phyloP scores from a whole-genome alignment of 305 asterid genomes.

The Fraxinus ornus region DNA sequence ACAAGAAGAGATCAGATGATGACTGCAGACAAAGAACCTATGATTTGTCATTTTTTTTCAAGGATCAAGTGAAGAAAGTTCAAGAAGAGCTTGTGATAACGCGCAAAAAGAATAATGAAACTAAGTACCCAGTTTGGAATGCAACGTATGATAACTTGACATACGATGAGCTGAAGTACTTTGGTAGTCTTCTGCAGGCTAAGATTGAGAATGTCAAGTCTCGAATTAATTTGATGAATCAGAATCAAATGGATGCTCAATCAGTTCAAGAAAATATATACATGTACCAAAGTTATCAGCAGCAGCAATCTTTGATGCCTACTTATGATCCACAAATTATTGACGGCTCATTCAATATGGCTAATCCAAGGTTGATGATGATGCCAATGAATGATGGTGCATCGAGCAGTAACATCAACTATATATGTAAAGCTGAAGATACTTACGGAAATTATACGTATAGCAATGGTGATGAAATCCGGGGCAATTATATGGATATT shows the following conservation, averaged over 20 bases:
- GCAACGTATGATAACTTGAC: not conserved
- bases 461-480: not conserved
- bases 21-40: not conserved
- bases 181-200: conserved; percentile 2
- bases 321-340: not conserved
- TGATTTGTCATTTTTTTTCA: not conserved
- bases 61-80: conserved; percentile 15
- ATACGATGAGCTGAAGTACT: conserved; percentile 17
- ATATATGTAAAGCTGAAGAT: not conserved
- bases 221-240: conserved; percentile 16
- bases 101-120: conserved; percentile 15
- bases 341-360: not conserved
- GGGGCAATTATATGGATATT: not conserved
- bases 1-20: not conserved
- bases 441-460: not conserved
- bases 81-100: conserved; percentile 19
- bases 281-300: not conserved
- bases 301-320: not conserved
- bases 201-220: conserved; percentile 24
- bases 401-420: not conserved
- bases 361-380: not conserved
- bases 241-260: not conserved
- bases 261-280: not conserved
- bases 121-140: conserved; percentile 25
- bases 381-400: conserved; percentile 3